A percentile compares a stretch with the other conserved stretches of the same genome.
phyloP scores from a whole-genome alignment of 441 rosid genomes.

The Syzygium malaccense region DNA sequence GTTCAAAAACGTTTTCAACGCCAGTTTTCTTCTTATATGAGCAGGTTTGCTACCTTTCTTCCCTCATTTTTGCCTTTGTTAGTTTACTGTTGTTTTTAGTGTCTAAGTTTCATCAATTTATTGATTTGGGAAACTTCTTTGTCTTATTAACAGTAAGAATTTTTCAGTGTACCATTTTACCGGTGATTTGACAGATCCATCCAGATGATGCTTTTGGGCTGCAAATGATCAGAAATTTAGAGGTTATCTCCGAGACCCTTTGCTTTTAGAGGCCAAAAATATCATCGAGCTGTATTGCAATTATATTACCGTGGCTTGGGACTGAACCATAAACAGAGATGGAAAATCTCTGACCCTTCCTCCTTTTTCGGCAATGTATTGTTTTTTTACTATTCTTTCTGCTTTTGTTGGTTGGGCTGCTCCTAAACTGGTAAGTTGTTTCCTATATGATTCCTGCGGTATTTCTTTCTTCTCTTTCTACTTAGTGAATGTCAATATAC shows the following conservation, averaged over 20 bases:
- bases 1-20: conserved; percentile 56
- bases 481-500: too few species aligned
- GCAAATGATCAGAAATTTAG: conserved; percentile 95
- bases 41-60: conserved; percentile 49
- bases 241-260: conserved; percentile 32
- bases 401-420: too few species aligned
- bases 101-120: neutral
- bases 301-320: neutral
- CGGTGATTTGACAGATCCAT: conserved; percentile 54
- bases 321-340: neutral
- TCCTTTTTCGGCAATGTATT: too few species aligned
- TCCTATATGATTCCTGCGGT: too few species aligned
- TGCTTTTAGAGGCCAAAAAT: neutral
- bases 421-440: too few species aligned
- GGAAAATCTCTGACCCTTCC: neutral
- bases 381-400: neutral
- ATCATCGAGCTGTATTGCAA: neutral
- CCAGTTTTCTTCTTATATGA: conserved; percentile 88
- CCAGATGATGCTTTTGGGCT: conserved; percentile 98
- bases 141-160: neutral
- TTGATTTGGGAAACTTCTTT: neutral
- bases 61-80: neutral
- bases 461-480: too few species aligned
- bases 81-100: neutral
- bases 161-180: conserved; percentile 1